Evolutionary conservation across 2,329 filamentous ascomycete genomes (phyloP), one percentile per base, ranked within the genome.

Genomic region (Teratosphaeria pseudoeucalypti): DNA sequence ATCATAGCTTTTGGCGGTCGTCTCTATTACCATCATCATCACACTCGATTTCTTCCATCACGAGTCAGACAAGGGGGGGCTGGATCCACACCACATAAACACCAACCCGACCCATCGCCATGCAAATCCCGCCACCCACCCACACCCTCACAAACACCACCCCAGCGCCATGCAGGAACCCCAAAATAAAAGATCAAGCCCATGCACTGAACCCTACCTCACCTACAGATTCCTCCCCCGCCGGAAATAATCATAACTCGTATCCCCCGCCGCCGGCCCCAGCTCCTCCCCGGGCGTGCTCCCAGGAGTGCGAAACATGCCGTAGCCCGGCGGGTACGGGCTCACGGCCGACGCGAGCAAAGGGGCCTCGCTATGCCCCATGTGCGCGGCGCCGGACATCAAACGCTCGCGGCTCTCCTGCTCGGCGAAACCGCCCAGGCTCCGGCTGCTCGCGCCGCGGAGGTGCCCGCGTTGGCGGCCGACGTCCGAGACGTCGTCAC

Each of bases 221-320:
- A n/a, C 43, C 60, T 62, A 63, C 56, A 59, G 19, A 56, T 52
- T 34, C 55, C 62, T 49, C 14, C 70, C 69, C 29, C 71, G 64
- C 57, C 72, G 63, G 59, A 75, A 74, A 58, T 73, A 74, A 67
- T 74, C 73, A 61, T 75, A 75, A 69, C 70, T 73, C 66, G 71
- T 74, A 49, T 71, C 64, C 53, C 72, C 70, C 53, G 67, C 70
- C 6, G 57, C 61, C 43, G 59, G 37, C 43, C 16, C 43, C 43
- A n/a, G 43, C 12, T 7, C n/a, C 19, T 66, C 60, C 14, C 66
- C 70, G 6, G 71, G 70, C 34, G 71, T 73, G 19, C 64, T 63
- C 4, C 59, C 59, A 2, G 63, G 60, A 23, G 65, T 61, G 14
- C 58, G 57, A 12, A 70, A 64, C n/a, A 63, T 63, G 3, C 68